phyloP scores from a whole-genome alignment of 331 rosid species.

The Acacia pycnantha region DNA sequence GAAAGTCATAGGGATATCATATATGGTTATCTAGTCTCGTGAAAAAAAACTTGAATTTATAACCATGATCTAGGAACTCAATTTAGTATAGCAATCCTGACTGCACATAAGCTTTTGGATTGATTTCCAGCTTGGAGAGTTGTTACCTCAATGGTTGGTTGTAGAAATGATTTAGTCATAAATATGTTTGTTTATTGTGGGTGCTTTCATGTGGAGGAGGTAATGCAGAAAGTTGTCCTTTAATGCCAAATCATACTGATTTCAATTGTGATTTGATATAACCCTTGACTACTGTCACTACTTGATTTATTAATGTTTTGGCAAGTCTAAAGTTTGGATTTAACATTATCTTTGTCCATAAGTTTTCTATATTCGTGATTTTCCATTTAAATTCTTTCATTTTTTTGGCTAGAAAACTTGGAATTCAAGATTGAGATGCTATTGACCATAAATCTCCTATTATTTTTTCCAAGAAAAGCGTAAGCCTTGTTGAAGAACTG shows the following conservation, averaged over 20 bases:
- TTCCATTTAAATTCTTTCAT: background rate
- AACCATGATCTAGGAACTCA: background rate
- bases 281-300: background rate
- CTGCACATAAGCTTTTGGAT: background rate
- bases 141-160: background rate
- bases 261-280: conserved; percentile 4
- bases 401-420: conserved; percentile 44
- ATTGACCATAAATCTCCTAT: conserved; percentile 35
- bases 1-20: background rate
- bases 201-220: conserved; percentile 3
- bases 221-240: background rate
- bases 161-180: background rate
- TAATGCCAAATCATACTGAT: background rate
- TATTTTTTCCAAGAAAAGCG: background rate
- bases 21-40: background rate
- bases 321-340: conserved; percentile 8
- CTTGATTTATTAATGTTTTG: conserved; percentile 5
- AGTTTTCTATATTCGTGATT: background rate
- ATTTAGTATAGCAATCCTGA: background rate
- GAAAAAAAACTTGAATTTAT: background rate
- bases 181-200: background rate
- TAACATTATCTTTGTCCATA: background rate
- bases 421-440: conserved; percentile 42
- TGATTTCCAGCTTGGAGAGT: background rate
- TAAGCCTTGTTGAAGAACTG: background rate